These are phyloP conservation scores for Coemansia javaensis DNA, from an alignment of 192 early-diverging fungal genomes.

Conservation along the genomic window DNA sequence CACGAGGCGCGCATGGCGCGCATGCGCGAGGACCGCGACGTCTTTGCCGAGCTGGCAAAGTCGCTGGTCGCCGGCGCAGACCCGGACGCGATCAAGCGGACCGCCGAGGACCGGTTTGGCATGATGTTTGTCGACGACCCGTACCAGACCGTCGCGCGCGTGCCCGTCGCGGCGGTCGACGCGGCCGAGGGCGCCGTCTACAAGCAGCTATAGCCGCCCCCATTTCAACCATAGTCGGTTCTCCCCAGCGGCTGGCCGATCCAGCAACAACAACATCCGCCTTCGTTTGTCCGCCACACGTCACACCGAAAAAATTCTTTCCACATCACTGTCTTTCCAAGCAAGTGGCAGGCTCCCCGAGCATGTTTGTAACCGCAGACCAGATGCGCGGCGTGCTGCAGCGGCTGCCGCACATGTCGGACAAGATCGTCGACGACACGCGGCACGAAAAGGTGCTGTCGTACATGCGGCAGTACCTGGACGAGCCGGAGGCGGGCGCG, in stretches of 20 bases:
- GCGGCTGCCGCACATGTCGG: slow-evolving; percentile 62
- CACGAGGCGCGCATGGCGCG: slow-evolving; percentile 9
- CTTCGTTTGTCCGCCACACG: no score
- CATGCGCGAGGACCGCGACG: slow-evolving; percentile 9
- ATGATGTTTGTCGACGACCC: slow-evolving; percentile 48
- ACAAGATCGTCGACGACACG: slow-evolving; percentile 68
- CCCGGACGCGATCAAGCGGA: slow-evolving; percentile 18
- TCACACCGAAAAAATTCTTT: no score
- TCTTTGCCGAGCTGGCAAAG: slow-evolving; percentile 23
- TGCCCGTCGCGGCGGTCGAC: slow-evolving; percentile 20
- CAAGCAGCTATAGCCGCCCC: slow-evolving; percentile 28
- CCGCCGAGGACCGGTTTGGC: slow-evolving; percentile 18
- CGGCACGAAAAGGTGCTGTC: slow-evolving; percentile 73
- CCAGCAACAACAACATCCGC: no score
- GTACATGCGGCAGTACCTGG: slow-evolving; percentile 49
- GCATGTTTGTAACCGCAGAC: slow-evolving; percentile 23
- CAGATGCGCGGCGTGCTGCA: slow-evolving; percentile 52
- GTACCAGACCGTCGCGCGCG: slow-evolving; percentile 28
- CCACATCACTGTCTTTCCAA: no score
- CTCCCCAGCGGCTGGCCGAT: no score
- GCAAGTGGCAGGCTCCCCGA: no score
- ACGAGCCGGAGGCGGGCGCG: neutral
- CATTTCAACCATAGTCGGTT: neutral
- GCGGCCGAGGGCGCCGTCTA: slow-evolving; percentile 27
- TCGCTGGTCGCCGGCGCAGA: slow-evolving; percentile 3